Conservation (phyloP, 495 filamentous ascomycete species). For the Stereocaulon alpinum region DNA sequence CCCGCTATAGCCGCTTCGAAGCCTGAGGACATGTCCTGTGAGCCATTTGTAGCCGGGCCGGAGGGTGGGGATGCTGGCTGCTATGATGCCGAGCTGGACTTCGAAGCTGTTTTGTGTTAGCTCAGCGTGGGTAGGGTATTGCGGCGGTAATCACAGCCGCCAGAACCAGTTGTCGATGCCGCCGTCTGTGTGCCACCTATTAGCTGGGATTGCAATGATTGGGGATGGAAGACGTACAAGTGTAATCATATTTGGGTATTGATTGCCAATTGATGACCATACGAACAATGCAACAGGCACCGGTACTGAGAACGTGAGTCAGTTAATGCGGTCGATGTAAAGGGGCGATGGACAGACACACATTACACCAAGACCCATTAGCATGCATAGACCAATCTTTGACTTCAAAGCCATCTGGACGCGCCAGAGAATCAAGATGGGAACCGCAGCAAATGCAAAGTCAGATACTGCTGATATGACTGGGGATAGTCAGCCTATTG, state of each 20-base stretch:
- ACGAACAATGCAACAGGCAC: background rate
- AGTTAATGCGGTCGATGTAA: background rate
- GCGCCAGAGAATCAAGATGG: constrained; percentile 27
- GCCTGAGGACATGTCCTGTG: background rate
- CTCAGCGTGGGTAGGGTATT: background rate
- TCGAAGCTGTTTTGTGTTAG: background rate
- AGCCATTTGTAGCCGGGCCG: constrained; percentile 1
- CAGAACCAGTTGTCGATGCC: constrained; percentile 1
- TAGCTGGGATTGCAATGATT: background rate
- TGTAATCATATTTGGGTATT: background rate
- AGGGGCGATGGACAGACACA: constrained; percentile 13
- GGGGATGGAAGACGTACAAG: background rate
- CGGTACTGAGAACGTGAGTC: background rate
- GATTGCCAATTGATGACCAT: background rate
- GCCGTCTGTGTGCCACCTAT: background rate
- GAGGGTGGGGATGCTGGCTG: background rate
- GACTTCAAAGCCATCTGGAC: constrained; percentile 19
- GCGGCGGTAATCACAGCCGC: background rate
- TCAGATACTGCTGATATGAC: constrained; percentile 19
- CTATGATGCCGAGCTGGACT: background rate
- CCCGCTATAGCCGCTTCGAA: background rate
- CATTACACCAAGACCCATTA: constrained; percentile 31
- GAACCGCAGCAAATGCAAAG: constrained; percentile 27
- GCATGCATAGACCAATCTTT: constrained; percentile 26
- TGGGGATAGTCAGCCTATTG: background rate